Base-by-base conservation (phyloP, 2,329 filamentous ascomycete genomes). In the Uncinocarpus reesii region DNA sequence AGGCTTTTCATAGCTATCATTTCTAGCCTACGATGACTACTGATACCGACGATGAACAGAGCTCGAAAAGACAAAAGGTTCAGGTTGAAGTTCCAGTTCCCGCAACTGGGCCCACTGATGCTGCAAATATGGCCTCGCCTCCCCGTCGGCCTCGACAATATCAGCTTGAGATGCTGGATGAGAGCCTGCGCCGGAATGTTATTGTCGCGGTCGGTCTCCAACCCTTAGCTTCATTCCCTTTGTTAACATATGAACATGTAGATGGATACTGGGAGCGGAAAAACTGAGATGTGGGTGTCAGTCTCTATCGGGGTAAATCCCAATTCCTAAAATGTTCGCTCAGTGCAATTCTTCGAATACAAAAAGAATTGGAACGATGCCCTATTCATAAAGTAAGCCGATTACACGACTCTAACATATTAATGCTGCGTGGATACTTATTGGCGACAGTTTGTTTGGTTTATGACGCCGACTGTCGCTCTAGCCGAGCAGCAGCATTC, bases 181-280 rank as follows among this genome's bases (percentile, higher is more conserved):
- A 77, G 58, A 86, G 83, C 57, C 68, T 85, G 57, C 73, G 75
- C 52, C 68, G 73, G 40, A 89, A 88, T 60, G 77, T 83, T 26
- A 86, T 89, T 55, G 78, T 87, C 46, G 78, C 78, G 21, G 83
- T 86, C 68, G 55, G 64, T 56, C 34, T n/a, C n/a, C 31, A 18
- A 4, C 20, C 29, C 20, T 26, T 26, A 10, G 8, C 28, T 16
- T 31, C 13, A 23, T 13, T n/a, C 2, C 11, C 8, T 7, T 24
- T 29, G 36, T 38, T 50, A 35, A 52, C 20, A 32, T 44, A 21
- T 32, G 47, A 15, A 34, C 38, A 13, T 36, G 21, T 47, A 84
- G 82, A 88, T 88, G 84, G 83, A 85, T 53, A 89, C 84, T 0
- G 84, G 84, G 1, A 86, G 78, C 54, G 84, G 84, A 1, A 89